A percentile compares a stretch with the other conserved stretches of the same genome.
Conservation (phyloP, 768 basidiomycete genomes). For the Rhodosporidiobolus sp. region DNA sequence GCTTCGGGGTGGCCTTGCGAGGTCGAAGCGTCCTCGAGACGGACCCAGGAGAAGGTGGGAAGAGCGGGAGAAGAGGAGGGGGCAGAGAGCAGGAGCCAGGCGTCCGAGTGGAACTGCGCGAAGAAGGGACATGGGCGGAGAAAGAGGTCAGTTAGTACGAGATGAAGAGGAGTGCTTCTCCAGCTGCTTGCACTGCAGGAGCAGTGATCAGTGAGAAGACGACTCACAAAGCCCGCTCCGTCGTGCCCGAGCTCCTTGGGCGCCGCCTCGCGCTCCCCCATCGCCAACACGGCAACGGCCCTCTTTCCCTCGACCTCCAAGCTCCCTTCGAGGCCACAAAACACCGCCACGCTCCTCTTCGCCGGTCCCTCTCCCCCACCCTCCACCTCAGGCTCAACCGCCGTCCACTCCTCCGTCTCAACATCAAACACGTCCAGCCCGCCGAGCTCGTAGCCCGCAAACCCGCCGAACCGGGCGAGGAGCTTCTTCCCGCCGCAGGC, state of each 20-base stretch:
- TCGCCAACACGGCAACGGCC: constrained; percentile 30
- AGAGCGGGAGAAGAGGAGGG: background rate
- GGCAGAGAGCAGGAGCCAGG: constrained; percentile 44
- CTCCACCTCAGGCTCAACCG: constrained; percentile 16
- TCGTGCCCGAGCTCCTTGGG: constrained; percentile 49
- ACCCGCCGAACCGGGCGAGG: constrained; percentile 48
- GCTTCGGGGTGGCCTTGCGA: constrained; percentile 45
- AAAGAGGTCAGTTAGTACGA: too few species aligned
- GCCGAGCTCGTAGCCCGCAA: constrained; percentile 49
- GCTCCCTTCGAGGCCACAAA: constrained; percentile 45
- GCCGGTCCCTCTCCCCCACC: constrained; percentile 46
- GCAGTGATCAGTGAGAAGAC: too few species aligned
- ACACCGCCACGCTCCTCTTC: constrained; percentile 50
- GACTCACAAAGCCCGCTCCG: constrained; percentile 47
- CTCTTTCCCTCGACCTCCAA: constrained; percentile 26
- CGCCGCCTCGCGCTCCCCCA: constrained; percentile 50
- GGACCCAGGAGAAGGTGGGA: constrained; percentile 18
- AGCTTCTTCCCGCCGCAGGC: background rate
- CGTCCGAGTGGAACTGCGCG: constrained; percentile 50
- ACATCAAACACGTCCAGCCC: constrained; percentile 51
- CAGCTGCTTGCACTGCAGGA: too few species aligned
- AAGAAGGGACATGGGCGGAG: background rate
- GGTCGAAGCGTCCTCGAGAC: constrained; percentile 9
- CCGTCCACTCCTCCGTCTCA: constrained; percentile 42
- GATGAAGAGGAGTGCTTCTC: too few species aligned